Conservation (phyloP, 1,284 basidiomycete species). For the Sporisorium graminicola region DNA sequence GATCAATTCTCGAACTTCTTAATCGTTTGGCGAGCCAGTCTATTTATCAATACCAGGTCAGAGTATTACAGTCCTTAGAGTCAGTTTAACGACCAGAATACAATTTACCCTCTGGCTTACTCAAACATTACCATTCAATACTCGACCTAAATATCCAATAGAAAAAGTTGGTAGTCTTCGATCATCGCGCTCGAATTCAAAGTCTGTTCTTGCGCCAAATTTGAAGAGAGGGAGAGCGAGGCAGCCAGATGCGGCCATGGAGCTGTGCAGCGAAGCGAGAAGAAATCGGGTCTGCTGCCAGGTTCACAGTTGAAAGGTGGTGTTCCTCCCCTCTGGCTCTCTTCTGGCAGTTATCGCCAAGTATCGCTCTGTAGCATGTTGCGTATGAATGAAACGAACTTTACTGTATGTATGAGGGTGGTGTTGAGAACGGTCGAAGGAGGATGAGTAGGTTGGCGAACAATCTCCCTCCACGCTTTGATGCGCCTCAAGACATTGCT, state of each 20-base stretch:
- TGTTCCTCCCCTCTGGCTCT: too few species aligned
- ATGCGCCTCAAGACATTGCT: neutral
- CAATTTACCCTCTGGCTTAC: neutral
- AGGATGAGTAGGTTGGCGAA: neutral
- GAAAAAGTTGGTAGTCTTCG: conserved; percentile 1
- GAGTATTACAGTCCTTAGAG: neutral
- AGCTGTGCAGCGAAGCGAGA: conserved; percentile 19
- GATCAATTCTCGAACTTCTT: neutral
- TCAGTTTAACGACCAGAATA: neutral
- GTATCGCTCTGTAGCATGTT: neutral
- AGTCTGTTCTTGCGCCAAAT: neutral
- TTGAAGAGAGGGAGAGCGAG: neutral
- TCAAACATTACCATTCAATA: neutral
- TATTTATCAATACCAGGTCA: neutral
- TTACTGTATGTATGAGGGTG: neutral
- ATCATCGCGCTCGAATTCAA: conserved; percentile 1
- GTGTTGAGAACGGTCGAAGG: neutral
- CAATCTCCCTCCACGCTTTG: neutral
- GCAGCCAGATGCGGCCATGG: neutral
- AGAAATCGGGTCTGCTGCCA: conserved; percentile 5
- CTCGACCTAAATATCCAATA: neutral
- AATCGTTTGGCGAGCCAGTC: neutral
- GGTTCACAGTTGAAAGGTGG: too few species aligned
- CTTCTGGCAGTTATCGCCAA: neutral
- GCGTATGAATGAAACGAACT: neutral